Evolutionary conservation across 257 asterid species (phyloP), one percentile per base, ranked within the genome.

Genomic region (Eucommia ulmoides): DNA sequence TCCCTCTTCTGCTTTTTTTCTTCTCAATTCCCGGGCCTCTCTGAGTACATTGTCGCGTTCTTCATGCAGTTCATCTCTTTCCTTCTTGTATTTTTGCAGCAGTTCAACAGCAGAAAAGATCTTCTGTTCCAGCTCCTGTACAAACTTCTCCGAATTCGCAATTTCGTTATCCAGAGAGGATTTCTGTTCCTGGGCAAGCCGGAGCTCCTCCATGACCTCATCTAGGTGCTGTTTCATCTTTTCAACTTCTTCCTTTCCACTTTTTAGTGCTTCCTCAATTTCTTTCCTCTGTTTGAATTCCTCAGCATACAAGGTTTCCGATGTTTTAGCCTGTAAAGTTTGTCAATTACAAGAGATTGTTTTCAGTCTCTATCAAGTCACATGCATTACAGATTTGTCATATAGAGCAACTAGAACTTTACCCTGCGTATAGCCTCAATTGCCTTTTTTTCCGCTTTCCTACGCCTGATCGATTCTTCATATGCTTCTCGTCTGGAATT

Each of bases 71-170:
- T 73, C 84, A 57, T 86, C 94, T 60, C 74, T 79, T 71, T 83
- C 96, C 45, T 63, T 66, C 81, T 70, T 80, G 86, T 75, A 91
- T 59, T 79, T 91, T 56, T 77, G 76, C 76, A 91, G 51, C 53
- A 86, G 73, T 48, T 81, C 94, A 7, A 81, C 77, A 12, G 95
- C 91, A 53, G 92, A 69, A 56, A 67, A 74, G 76, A 86, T 73
- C 69, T 81, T 81, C 59, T 81, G 74, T 64, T 86, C 79, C 71
- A 91, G 72, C 54, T 86, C 92, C 63, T 86, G 75, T 12, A 72
- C 75, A 58, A 51, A 52, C 64, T 63, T 63, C 48, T 74, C 81
- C 21, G 89, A 78, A 52, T 67, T 68, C 22, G 65, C 77, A 49
- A 80, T 72, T 70, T 76, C 83, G 60, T 54, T 0, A 63, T 81